Conservation (phyloP, 768 basidiomycete genomes). For the Russula vinacea region DNA sequence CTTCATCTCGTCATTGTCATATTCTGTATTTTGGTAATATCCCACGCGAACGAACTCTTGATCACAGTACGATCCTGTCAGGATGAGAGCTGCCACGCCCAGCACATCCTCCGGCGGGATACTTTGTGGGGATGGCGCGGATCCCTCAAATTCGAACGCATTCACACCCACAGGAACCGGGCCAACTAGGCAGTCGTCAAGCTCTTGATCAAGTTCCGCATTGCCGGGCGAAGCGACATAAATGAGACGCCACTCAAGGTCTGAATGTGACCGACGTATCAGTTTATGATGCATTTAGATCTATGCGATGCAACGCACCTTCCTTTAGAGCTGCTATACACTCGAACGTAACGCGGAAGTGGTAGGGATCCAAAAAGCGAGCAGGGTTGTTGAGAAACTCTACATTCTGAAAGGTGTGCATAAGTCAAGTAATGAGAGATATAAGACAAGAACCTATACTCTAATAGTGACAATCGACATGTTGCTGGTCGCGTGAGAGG, state of each 20-base stretch:
- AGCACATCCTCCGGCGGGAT: conserved; percentile 90
- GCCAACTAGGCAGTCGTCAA: conserved; percentile 96
- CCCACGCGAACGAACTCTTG: conserved; percentile 99
- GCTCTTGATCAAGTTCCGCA: conserved; percentile 91
- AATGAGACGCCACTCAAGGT: conserved; percentile 97
- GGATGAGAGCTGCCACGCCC: conserved; percentile 94
- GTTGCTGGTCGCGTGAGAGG: neutral
- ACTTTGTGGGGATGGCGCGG: conserved; percentile 75
- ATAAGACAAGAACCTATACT: conserved; percentile 6
- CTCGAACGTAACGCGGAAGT: conserved; percentile 95
- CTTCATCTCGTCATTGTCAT: conserved; percentile 92
- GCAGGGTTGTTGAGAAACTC: conserved; percentile 93
- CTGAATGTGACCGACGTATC: conserved; percentile 43
- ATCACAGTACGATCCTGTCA: conserved; percentile 93
- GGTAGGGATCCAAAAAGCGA: conserved; percentile 84
- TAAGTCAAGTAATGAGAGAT: neutral
- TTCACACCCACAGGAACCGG: conserved; percentile 97
- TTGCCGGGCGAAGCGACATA: conserved; percentile 93
- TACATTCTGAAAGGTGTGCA: conserved; percentile 53
- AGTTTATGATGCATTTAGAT: too few species aligned
- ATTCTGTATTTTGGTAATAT: conserved; percentile 99
- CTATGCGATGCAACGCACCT: conserved; percentile 46
- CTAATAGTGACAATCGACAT: conserved; percentile 32
- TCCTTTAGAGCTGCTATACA: conserved; percentile 90
- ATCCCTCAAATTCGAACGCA: conserved; percentile 93